Conservation (phyloP, 352 stramenopile species). For the Pythium plurisporium region DNA sequence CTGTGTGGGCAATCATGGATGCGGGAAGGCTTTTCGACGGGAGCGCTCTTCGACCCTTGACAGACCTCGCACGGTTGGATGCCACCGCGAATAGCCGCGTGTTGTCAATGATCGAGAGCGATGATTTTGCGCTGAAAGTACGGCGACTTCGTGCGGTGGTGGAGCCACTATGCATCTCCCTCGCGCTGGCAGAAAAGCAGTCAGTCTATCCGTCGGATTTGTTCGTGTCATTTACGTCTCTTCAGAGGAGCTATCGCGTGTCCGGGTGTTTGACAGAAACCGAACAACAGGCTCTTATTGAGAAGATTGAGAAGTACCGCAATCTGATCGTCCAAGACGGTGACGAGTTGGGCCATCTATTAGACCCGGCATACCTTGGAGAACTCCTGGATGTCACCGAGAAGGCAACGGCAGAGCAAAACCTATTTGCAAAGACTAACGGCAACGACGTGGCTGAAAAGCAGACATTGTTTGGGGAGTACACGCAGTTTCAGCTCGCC, state of each 20-base stretch:
- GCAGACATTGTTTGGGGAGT: slow-evolving; percentile 39
- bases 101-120: neutral
- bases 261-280: slow-evolving; percentile 14
- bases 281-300: slow-evolving; percentile 25
- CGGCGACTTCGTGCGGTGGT: neutral
- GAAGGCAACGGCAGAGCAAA: slow-evolving; percentile 30
- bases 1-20: neutral
- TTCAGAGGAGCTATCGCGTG: slow-evolving; percentile 22
- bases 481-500: slow-evolving; percentile 41
- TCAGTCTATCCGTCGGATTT: slow-evolving; percentile 28
- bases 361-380: slow-evolving; percentile 42
- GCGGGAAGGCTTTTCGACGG: neutral
- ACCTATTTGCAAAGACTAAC: slow-evolving; percentile 18
- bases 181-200: neutral
- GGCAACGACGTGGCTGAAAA: slow-evolving; percentile 21
- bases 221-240: slow-evolving; percentile 24
- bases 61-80: neutral
- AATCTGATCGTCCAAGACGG: slow-evolving; percentile 15
- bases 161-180: neutral
- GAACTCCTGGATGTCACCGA: slow-evolving; percentile 30
- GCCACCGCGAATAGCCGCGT: neutral
- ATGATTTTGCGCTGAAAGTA: neutral
- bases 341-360: slow-evolving; percentile 30
- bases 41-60: neutral
- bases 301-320: slow-evolving; percentile 24